phyloP scores from a whole-genome alignment of 306 rosid genomes.

The Cucurbita argyrosperma region DNA sequence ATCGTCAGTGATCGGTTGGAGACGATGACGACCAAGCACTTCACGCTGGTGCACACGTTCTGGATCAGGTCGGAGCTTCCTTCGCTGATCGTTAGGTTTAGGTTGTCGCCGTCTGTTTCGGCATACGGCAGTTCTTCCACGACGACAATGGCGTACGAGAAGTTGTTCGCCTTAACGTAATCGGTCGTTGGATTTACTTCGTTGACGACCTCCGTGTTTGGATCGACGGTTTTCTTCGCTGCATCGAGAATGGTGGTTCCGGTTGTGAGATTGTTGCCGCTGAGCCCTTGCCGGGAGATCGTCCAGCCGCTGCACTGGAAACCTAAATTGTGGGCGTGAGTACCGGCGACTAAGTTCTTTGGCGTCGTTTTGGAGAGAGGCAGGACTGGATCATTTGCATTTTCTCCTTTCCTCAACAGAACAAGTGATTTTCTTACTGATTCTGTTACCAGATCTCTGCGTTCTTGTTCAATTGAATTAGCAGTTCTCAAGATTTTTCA shows the following conservation, averaged over 20 bases:
- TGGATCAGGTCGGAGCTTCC: not conserved
- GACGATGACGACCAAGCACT: not conserved
- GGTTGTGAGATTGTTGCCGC: conserved; percentile 6
- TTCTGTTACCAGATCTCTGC: conserved; percentile 11
- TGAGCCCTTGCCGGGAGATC: conserved; percentile 3
- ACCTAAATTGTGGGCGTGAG: conserved; percentile 7
- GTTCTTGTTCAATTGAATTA: conserved; percentile 1
- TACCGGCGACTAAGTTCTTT: conserved; percentile 8
- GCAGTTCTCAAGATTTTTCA: not conserved
- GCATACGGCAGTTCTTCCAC: conserved; percentile 6
- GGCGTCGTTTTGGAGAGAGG: conserved; percentile 3
- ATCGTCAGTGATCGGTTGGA: not conserved
- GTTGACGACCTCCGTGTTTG: not conserved
- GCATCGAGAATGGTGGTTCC: conserved; percentile 10
- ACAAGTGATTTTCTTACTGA: conserved; percentile 14
- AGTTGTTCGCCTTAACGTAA: conserved; percentile 2
- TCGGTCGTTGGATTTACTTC: not conserved
- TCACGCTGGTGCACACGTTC: not conserved
- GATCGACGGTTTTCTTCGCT: not conserved
- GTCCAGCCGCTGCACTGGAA: conserved; percentile 12
- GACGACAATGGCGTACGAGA: not conserved
- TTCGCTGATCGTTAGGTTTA: not conserved
- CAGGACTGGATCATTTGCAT: not conserved
- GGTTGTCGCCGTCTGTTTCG: not conserved
- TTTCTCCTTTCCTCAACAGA: conserved; percentile 4